Conservation (phyloP, 2,329 filamentous ascomycete genomes). For the Ophiostoma sp. region DNA sequence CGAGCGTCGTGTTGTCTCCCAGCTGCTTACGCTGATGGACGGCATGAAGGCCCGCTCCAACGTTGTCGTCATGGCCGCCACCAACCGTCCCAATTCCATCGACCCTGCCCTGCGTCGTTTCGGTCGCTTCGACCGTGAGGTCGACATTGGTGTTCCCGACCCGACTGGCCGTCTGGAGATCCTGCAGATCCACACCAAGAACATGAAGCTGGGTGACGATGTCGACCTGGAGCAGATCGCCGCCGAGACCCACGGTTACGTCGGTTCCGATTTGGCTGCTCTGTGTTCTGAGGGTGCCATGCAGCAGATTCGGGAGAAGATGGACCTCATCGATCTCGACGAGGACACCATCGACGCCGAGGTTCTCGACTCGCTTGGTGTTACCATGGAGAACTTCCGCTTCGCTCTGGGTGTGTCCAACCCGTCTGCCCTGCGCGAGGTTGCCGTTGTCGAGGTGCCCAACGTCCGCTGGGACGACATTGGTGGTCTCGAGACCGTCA, state of each 20-base stretch:
- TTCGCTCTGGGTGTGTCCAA: slow-evolving; percentile 98
- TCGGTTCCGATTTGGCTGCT: slow-evolving; percentile 96
- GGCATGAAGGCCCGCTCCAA: slow-evolving; percentile 99
- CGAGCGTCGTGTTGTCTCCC: slow-evolving; percentile 96
- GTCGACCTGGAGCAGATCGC: slow-evolving; percentile 97
- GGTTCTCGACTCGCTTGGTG: slow-evolving; percentile 94
- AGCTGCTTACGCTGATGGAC: slow-evolving; percentile 95
- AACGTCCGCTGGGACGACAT: slow-evolving; percentile 99
- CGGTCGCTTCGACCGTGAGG: slow-evolving; percentile 97
- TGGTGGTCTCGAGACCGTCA: slow-evolving; percentile 96
- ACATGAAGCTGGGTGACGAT: slow-evolving; percentile 98
- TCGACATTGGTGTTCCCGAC: slow-evolving; percentile 97
- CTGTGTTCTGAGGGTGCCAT: slow-evolving; percentile 99
- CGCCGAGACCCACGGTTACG: slow-evolving; percentile 96
- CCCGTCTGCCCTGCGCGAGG: slow-evolving; percentile 96
- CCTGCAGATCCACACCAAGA: slow-evolving; percentile 99
- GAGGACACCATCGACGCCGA: slow-evolving; percentile 99
- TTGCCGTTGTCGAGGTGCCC: slow-evolving; percentile 97
- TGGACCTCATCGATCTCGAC: slow-evolving; percentile 98
- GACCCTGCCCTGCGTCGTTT: slow-evolving; percentile 96
- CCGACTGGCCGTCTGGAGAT: slow-evolving; percentile 98
- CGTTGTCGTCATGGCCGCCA: slow-evolving; percentile 98
- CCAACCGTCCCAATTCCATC: slow-evolving; percentile 98
- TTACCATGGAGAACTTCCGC: slow-evolving; percentile 99
- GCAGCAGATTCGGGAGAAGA: slow-evolving; percentile 99